A percentile compares a stretch with the other conserved stretches of the same genome.
These are phyloP conservation scores for Phytophthora syringae DNA, from an alignment of 352 stramenopile species.

Conservation along the genomic window DNA sequence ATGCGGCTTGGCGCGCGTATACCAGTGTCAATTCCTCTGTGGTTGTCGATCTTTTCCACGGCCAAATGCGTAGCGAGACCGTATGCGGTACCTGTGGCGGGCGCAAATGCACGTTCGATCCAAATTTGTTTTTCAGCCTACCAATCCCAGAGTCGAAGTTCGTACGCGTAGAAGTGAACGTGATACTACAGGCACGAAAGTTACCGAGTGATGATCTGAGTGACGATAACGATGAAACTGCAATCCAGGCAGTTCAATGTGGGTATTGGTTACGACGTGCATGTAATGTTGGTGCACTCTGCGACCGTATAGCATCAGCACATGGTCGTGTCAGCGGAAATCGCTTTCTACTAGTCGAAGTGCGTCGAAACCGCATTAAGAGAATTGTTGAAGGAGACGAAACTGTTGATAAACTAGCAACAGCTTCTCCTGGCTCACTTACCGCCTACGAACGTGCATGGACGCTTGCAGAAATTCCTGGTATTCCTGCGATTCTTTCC, in stretches of 20 bases:
- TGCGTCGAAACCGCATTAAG: slow-evolving; percentile 76
- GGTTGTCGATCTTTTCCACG: slow-evolving; percentile 96
- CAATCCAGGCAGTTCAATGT: slow-evolving; percentile 22
- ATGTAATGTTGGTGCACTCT: slow-evolving; percentile 50
- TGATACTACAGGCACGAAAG: slow-evolving; percentile 67
- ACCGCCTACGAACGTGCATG: slow-evolving; percentile 76
- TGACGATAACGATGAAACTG: slow-evolving; percentile 13
- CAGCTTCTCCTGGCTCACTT: slow-evolving; percentile 51
- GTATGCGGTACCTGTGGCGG: slow-evolving; percentile 93
- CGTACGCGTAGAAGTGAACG: slow-evolving; percentile 67
- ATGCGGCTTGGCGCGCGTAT: slow-evolving; percentile 93
- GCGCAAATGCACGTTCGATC: slow-evolving; percentile 97
- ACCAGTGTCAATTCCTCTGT: slow-evolving; percentile 94
- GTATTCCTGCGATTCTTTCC: slow-evolving; percentile 36
- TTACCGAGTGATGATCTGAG: slow-evolving; percentile 6
- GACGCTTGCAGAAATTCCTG: slow-evolving; percentile 64
- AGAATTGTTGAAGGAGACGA: slow-evolving; percentile 73
- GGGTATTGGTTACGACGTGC: slow-evolving; percentile 70
- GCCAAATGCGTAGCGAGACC: slow-evolving; percentile 95
- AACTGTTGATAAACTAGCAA: slow-evolving; percentile 53
- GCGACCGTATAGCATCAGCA: slow-evolving; percentile 50
- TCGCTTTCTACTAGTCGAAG: slow-evolving; percentile 73
- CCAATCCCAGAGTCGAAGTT: slow-evolving; percentile 91
- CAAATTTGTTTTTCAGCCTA: slow-evolving; percentile 95
- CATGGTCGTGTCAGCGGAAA: slow-evolving; percentile 43